Percentiles rank a stretch among this genome's conserved stretches.
Evolutionary conservation across 805 yeast species (phyloP).

Genomic region (Yamadazyma tumulicola): DNA sequence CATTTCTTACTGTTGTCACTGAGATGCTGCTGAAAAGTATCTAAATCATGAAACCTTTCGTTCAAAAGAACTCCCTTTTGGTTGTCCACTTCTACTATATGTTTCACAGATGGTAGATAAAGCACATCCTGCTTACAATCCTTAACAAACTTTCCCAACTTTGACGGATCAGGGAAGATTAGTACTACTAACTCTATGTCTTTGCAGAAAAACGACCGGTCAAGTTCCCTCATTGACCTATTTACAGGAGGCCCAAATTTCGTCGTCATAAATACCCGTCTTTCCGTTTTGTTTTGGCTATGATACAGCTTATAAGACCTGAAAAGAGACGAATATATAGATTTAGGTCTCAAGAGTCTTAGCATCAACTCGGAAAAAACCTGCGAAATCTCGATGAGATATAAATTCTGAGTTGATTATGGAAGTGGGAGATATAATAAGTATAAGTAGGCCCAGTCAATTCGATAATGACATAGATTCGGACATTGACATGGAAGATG

Average conservation of each 20-base stretch:
- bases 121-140: conserved; percentile 57
- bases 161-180: conserved; percentile 61
- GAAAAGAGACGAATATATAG: no score
- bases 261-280: conserved; percentile 24
- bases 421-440: conserved; percentile 30
- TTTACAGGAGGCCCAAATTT: conserved; percentile 63
- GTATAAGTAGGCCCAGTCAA: conserved; percentile 30
- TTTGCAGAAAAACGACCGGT: conserved; percentile 58
- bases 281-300: conserved; percentile 20
- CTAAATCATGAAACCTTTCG: conserved; percentile 30
- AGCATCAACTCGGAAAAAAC: conserved; percentile 1
- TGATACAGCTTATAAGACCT: conserved; percentile 15
- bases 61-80: conserved; percentile 58
- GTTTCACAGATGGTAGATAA: conserved; percentile 65
- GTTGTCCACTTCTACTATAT: conserved; percentile 44
- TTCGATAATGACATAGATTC: conserved; percentile 18
- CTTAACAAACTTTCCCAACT: conserved; percentile 60
- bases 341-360: background rate
- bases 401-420: conserved; percentile 6
- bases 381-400: conserved; percentile 1
- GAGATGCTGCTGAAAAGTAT: conserved; percentile 20
- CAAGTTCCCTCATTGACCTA: conserved; percentile 61
- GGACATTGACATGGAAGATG: conserved; percentile 42
- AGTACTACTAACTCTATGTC: conserved; percentile 65
- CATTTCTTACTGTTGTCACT: conserved; percentile 41